phyloP scores from a whole-genome alignment of 1,284 basidiomycete species.

The Pulchroboletus neoregius region DNA sequence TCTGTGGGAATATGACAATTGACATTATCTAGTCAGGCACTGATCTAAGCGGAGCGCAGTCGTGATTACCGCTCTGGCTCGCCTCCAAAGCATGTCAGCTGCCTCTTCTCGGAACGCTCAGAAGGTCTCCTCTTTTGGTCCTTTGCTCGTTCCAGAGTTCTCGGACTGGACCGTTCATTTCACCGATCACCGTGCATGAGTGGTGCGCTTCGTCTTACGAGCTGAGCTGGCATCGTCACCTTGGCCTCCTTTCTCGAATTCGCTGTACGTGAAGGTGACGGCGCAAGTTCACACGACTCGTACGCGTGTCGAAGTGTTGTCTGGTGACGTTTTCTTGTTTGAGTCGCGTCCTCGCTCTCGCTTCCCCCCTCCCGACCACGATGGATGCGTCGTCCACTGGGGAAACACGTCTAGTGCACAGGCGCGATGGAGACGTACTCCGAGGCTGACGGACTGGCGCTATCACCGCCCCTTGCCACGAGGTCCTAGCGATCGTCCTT shows the following conservation, averaged over 20 bases:
- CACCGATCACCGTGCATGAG: slow-evolving; percentile 22
- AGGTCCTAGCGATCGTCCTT: slow-evolving; percentile 1
- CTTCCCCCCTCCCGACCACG: not conserved
- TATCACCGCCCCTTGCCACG: slow-evolving; percentile 3
- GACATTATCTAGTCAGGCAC: slow-evolving; percentile 31
- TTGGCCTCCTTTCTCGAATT: slow-evolving; percentile 9
- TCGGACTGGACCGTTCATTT: slow-evolving; percentile 24
- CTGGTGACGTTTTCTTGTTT: not conserved
- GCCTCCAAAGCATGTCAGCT: slow-evolving; percentile 23
- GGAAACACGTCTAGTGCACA: not conserved
- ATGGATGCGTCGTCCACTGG: not conserved
- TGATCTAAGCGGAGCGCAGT: slow-evolving; percentile 25
- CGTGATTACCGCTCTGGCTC: slow-evolving; percentile 28
- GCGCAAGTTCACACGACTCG: slow-evolving; percentile 12
- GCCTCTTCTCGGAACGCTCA: slow-evolving; percentile 14
- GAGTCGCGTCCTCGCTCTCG: not conserved
- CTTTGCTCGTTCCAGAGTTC: slow-evolving; percentile 17
- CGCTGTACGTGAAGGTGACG: slow-evolving; percentile 6
- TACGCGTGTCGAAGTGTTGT: not conserved
- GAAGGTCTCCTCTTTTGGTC: slow-evolving; percentile 6
- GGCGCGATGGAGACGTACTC: not conserved
- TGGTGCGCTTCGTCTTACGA: slow-evolving; percentile 8
- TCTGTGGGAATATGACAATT: slow-evolving; percentile 23
- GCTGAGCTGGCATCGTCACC: slow-evolving; percentile 12
- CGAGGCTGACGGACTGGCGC: slow-evolving; percentile 14